Evolutionary conservation across 306 rosid genomes (phyloP).

Genomic region (Trifolium dubium): DNA sequence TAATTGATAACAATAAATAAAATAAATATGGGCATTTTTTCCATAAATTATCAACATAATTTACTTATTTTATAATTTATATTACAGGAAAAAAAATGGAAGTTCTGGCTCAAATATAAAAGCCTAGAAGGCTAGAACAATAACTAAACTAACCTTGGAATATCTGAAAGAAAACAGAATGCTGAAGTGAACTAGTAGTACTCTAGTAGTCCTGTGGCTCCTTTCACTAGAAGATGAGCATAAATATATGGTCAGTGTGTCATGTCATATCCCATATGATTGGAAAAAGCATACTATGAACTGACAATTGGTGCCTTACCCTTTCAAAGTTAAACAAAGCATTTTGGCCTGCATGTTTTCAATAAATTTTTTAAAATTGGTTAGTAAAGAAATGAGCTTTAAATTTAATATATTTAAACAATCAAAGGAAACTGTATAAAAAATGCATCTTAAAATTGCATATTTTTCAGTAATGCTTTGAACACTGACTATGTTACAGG

Average conservation of each 20-base stretch:
- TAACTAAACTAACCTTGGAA: conserved; percentile 29
- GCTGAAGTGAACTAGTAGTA: conserved; percentile 5
- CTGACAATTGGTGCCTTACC: conserved; percentile 45
- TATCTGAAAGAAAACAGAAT: conserved; percentile 13
- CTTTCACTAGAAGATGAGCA: conserved; percentile 31
- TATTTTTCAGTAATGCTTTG: conserved; percentile 6
- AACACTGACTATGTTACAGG: not conserved
- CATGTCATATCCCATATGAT: conserved; percentile 8
- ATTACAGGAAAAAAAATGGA: not conserved
- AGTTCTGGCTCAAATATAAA: conserved; percentile 23
- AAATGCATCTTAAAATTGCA: conserved; percentile 15
- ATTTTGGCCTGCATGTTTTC: conserved; percentile 62
- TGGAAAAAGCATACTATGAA: conserved; percentile 21
- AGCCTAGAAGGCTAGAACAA: conserved; percentile 29
- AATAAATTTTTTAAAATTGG: conserved; percentile 12
- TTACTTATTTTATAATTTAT: not conserved
- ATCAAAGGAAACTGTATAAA: conserved; percentile 18
- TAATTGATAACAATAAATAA: not conserved
- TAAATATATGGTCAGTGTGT: not conserved
- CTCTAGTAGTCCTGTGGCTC: conserved; percentile 8
- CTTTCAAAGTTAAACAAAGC: conserved; percentile 54
- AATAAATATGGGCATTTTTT: not conserved
- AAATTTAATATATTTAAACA: not conserved
- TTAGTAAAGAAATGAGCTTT: conserved; percentile 14
- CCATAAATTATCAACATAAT: not conserved